Conservation (phyloP, 306 rosid species). For the Pyrus pyrifolia region DNA sequence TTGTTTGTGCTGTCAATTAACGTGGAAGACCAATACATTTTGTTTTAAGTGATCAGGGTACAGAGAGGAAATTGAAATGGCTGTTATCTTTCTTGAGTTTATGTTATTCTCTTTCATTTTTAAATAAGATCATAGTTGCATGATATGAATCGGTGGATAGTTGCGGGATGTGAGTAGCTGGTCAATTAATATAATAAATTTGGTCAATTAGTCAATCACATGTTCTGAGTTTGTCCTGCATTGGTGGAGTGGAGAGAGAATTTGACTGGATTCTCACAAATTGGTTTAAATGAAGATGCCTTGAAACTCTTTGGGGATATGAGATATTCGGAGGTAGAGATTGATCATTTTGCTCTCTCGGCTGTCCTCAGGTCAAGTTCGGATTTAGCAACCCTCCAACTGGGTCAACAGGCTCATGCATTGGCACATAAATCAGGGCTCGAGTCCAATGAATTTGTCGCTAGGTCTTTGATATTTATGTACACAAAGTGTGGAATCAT, state of each 20-base stretch:
- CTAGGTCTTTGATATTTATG: conserved; percentile 80
- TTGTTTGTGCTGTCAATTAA: too few species aligned
- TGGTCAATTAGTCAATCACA: not conserved
- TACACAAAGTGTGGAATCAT: conserved; percentile 85
- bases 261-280: conserved; percentile 65
- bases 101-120: too few species aligned
- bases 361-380: conserved; percentile 65
- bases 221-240: not conserved
- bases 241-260: not conserved
- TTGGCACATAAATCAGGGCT: conserved; percentile 50
- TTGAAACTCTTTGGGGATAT: conserved; percentile 44
- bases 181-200: too few species aligned
- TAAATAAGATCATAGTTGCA: not conserved
- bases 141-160: not conserved
- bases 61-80: too few species aligned
- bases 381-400: conserved; percentile 65
- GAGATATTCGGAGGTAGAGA: conserved; percentile 39
- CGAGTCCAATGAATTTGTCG: conserved; percentile 50
- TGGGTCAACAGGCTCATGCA: conserved; percentile 71
- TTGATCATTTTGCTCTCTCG: conserved; percentile 63
- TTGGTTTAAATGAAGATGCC: conserved; percentile 68
- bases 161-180: not conserved
- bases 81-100: too few species aligned
- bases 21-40: not conserved
- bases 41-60: too few species aligned